These are phyloP conservation scores for Vavraia culicis DNA, from an alignment of 371 early-diverging fungal species.

Conservation along the genomic window DNA sequence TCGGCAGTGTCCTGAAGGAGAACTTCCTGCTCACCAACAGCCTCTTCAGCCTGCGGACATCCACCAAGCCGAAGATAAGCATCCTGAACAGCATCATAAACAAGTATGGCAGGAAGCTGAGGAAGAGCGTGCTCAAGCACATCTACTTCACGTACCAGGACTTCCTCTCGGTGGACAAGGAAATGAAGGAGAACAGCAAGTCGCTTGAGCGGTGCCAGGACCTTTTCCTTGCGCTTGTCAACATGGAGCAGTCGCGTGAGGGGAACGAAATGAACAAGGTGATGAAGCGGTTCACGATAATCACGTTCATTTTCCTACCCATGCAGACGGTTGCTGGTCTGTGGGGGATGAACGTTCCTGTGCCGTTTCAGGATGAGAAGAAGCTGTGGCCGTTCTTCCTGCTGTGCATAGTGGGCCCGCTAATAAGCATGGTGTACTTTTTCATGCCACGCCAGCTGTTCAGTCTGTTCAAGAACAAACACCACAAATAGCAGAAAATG, in stretches of 20 bases:
- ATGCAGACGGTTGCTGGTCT: constrained; percentile 38
- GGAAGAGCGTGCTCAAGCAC: constrained; percentile 11
- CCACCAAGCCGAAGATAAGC: constrained; percentile 29
- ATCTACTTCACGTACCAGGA: constrained; percentile 20
- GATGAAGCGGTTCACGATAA: constrained; percentile 34
- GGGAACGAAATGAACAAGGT: constrained; percentile 37
- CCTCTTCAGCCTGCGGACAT: constrained; percentile 15
- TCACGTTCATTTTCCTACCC: constrained; percentile 38
- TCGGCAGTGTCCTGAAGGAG: constrained; percentile 18
- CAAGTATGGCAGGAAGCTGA: constrained; percentile 14
- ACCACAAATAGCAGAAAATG: no score
- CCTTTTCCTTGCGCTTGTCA: constrained; percentile 34
- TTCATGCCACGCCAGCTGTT: no score
- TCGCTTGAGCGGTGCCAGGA: constrained; percentile 38
- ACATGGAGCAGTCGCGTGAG: constrained; percentile 36
- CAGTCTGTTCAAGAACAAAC: no score
- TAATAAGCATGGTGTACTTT: no score
- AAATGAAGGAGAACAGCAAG: constrained; percentile 21
- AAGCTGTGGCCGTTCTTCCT: constrained; percentile 18
- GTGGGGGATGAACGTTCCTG: constrained; percentile 42
- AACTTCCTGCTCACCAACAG: constrained; percentile 31
- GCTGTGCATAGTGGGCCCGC: no score
- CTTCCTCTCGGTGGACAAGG: constrained; percentile 17
- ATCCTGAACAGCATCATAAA: constrained; percentile 26
- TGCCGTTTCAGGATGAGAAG: constrained; percentile 24